A percentile compares a stretch with the other conserved stretches of the same genome.
Conservation (phyloP, 257 asterid species). For the Fraxinus cuspidata region DNA sequence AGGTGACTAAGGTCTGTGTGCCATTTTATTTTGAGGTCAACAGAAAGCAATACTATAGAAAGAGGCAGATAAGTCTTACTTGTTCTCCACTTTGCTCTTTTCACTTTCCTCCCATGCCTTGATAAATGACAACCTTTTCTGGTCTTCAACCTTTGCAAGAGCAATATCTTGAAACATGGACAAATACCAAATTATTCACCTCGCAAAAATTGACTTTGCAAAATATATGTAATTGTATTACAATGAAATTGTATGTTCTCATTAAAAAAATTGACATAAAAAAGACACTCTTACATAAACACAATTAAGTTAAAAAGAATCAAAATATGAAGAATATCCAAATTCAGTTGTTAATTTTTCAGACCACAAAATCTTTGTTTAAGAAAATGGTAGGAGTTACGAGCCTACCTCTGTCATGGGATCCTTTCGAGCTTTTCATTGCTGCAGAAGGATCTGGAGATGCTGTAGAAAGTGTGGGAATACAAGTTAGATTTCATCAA, state of each 20-base stretch:
- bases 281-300: no score
- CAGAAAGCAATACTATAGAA: neutral
- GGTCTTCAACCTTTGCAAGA: constrained; percentile 67
- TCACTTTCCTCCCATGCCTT: constrained; percentile 92
- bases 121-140: constrained; percentile 60
- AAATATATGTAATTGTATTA: no score
- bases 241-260: no score
- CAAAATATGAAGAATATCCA: no score
- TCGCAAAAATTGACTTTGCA: neutral
- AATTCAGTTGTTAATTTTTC: neutral
- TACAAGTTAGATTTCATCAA: neutral
- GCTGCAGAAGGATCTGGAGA: constrained; percentile 40
- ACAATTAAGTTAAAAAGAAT: no score
- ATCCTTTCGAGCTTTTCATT: constrained; percentile 56
- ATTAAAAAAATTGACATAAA: no score
- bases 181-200: constrained; percentile 7
- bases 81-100: constrained; percentile 73
- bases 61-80: constrained; percentile 42
- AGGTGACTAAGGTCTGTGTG: no score
- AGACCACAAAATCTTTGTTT: neutral
- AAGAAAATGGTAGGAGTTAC: neutral
- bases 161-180: constrained; percentile 56
- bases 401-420: constrained; percentile 67
- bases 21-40: no score
- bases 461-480: constrained; percentile 32